Percentiles rank a stretch among this genome's conserved stretches.
These are phyloP conservation scores for Plasmodium relictum DNA, from an alignment of 169 alveolate species.

Conservation along the genomic window DNA sequence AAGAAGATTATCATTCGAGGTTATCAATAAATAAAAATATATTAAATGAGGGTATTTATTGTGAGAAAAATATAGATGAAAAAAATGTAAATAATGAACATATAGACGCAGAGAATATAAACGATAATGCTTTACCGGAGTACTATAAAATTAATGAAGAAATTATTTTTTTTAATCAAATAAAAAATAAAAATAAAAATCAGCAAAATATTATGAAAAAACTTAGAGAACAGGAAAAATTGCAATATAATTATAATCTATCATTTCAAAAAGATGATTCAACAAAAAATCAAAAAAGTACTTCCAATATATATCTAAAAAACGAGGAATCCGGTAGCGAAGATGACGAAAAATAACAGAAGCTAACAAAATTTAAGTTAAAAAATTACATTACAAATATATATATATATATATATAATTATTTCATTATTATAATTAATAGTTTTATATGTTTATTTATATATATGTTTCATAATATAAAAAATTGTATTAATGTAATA, in stretches of 20 bases:
- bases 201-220: conserved; percentile 47
- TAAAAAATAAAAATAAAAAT: conserved; percentile 24
- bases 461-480: no score
- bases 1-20: neutral
- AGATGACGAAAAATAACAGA: no score
- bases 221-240: conserved; percentile 8
- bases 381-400: no score
- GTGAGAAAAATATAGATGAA: neutral
- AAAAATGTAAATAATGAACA: neutral
- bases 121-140: conserved; percentile 25
- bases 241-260: conserved; percentile 28
- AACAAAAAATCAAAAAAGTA: no score
- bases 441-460: no score
- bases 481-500: neutral
- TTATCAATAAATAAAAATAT: neutral
- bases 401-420: neutral
- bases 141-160: conserved; percentile 59
- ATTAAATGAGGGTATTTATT: neutral
- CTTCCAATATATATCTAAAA: no score
- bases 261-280: neutral
- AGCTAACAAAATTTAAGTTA: no score
- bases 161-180: conserved; percentile 39
- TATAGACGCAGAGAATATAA: neutral
- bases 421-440: neutral
- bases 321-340: no score